Percentiles rank a stretch among this genome's conserved stretches.
Conservation (phyloP, 257 asterid genomes). For the Parsonsia alboflavescens region DNA sequence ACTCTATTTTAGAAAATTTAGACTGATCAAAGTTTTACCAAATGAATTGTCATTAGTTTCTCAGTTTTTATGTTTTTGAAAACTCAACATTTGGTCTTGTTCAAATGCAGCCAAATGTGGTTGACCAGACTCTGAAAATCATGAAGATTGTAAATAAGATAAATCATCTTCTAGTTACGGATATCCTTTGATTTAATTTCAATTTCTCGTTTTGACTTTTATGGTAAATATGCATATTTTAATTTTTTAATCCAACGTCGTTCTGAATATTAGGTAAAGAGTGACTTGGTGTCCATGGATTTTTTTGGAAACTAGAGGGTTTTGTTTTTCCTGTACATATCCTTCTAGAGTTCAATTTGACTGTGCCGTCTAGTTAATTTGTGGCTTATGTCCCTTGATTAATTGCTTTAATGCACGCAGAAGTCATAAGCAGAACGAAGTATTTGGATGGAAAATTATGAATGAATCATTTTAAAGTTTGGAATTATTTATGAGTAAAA, state of each 20-base stretch:
- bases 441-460: too few relatives aligned
- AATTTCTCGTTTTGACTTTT: not conserved
- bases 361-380: not conserved
- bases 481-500: too few relatives aligned
- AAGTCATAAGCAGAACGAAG: too few relatives aligned
- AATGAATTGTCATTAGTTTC: too few relatives aligned
- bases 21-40: too few relatives aligned
- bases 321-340: not conserved
- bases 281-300: too few relatives aligned
- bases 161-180: not conserved
- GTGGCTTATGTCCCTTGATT: not conserved
- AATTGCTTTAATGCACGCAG: not conserved
- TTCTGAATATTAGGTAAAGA: slow-evolving; percentile 27
- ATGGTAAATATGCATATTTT: not conserved
- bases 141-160: slow-evolving; percentile 13
- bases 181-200: not conserved
- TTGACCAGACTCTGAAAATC: slow-evolving; percentile 59
- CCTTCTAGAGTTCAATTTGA: not conserved
- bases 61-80: too few relatives aligned
- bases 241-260: too few relatives aligned
- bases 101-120: too few relatives aligned
- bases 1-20: too few relatives aligned
- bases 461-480: too few relatives aligned
- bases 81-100: too few relatives aligned
- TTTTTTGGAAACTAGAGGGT: not conserved